A percentile compares a stretch with the other conserved stretches of the same genome.
Conservation (phyloP, 768 basidiomycete genomes). For the Trametes sanguinea region DNA sequence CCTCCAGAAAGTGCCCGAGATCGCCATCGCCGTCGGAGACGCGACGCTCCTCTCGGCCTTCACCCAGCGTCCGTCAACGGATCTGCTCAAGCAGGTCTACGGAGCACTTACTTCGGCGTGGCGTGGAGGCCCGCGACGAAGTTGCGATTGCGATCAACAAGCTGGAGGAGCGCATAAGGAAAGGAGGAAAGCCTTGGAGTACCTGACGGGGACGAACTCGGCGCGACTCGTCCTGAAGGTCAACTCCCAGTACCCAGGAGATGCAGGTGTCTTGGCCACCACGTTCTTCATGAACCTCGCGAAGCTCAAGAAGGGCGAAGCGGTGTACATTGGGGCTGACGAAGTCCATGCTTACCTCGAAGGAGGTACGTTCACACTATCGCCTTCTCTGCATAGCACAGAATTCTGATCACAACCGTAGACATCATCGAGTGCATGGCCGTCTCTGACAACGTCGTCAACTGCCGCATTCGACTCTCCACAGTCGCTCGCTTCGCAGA, state of each 20-base stretch:
- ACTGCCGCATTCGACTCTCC: conserved; percentile 46
- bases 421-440: conserved; percentile 69
- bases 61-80: conserved; percentile 33
- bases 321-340: conserved; percentile 55
- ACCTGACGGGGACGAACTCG: conserved; percentile 19
- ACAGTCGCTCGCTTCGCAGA: conserved; percentile 16
- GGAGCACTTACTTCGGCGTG: conserved; percentile 45
- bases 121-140: conserved; percentile 32
- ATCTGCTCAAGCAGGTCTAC: conserved; percentile 43
- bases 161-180: conserved; percentile 33
- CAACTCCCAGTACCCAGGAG: conserved; percentile 52
- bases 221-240: conserved; percentile 43
- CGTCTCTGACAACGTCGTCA: conserved; percentile 58
- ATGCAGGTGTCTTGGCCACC: conserved; percentile 53
- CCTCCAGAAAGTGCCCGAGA: conserved; percentile 47
- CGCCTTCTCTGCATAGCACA: no score
- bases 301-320: conserved; percentile 50
- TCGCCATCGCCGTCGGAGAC: conserved; percentile 41
- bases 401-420: conserved; percentile 20
- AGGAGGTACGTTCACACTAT: conserved; percentile 42
- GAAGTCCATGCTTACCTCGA: conserved; percentile 61
- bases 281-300: conserved; percentile 57
- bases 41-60: conserved; percentile 37
- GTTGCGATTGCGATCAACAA: conserved; percentile 35
- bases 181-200: conserved; percentile 12